These are phyloP conservation scores for Ogataea corticis DNA, from an alignment of 805 yeast species.

Conservation along the genomic window DNA sequence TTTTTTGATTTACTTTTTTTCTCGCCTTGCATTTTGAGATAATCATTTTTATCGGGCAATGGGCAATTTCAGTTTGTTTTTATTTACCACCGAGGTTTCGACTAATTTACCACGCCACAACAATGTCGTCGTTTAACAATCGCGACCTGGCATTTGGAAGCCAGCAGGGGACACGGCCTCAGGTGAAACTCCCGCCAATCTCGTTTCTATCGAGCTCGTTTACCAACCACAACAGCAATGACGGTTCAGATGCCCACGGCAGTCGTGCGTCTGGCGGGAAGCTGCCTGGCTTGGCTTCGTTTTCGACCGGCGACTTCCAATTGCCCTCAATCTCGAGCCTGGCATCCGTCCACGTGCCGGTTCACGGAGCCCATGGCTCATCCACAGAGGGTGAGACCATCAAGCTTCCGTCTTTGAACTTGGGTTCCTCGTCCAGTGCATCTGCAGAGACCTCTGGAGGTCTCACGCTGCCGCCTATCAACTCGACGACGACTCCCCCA, in stretches of 20 bases:
- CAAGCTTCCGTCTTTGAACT: conserved; percentile 20
- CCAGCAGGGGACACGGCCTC: conserved; percentile 9
- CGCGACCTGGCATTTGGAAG: conserved; percentile 8
- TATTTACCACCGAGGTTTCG: neutral
- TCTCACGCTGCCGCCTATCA: conserved; percentile 11
- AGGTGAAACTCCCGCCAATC: conserved; percentile 30
- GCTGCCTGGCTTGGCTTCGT: conserved; percentile 10
- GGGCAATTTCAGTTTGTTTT: neutral
- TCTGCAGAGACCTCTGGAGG: conserved; percentile 7
- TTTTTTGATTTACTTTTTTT: neutral
- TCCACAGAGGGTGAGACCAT: conserved; percentile 8
- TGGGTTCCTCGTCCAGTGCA: conserved; percentile 6
- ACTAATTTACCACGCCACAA: neutral
- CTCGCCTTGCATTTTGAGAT: neutral
- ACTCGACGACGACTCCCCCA: conserved; percentile 5
- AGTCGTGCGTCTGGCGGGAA: neutral
- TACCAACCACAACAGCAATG: conserved; percentile 9
- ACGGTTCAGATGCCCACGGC: conserved; percentile 1
- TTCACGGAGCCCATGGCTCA: neutral
- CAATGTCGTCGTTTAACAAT: conserved; percentile 13
- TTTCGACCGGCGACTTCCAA: conserved; percentile 20
- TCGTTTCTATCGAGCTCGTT: conserved; percentile 24
- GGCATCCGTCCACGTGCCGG: conserved; percentile 3
- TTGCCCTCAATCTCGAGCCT: conserved; percentile 14
- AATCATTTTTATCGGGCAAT: neutral